These are phyloP conservation scores for Phytophthora sansomeana DNA, from an alignment of 352 stramenopile species.

Conservation along the genomic window DNA sequence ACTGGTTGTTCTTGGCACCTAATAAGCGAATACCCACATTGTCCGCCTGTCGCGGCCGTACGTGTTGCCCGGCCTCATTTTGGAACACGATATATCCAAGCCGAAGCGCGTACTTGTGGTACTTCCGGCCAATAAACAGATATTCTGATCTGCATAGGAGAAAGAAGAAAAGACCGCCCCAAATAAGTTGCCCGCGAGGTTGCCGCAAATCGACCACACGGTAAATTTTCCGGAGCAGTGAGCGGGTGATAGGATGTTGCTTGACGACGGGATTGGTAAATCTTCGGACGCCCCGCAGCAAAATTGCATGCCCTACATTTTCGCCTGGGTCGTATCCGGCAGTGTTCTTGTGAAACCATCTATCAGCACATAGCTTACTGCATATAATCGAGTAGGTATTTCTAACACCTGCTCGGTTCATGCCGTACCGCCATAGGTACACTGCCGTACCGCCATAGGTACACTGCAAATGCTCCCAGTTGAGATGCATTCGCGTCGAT, in stretches of 20 bases:
- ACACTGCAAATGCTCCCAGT: slow-evolving; percentile 18
- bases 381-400: slow-evolving; percentile 29
- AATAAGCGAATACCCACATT: not conserved
- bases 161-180: slow-evolving; percentile 1
- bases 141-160: not conserved
- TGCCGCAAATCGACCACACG: not conserved
- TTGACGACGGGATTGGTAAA: too few species aligned
- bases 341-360: slow-evolving; percentile 25
- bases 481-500: too few species aligned
- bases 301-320: not conserved
- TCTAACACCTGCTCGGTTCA: slow-evolving; percentile 5
- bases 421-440: slow-evolving; percentile 21
- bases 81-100: not conserved
- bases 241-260: too few species aligned
- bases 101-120: not conserved
- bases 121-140: not conserved
- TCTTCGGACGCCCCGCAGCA: too few species aligned
- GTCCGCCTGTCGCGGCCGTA: not conserved
- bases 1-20: slow-evolving; percentile 3
- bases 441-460: too few species aligned
- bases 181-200: not conserved
- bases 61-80: too few species aligned
- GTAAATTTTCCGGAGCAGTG: too few species aligned
- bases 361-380: slow-evolving; percentile 16
- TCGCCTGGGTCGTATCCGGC: slow-evolving; percentile 25